These are phyloP conservation scores for Triticum turgidum DNA, from an alignment of 176 grass and related monocot genomes.

Conservation along the genomic window DNA sequence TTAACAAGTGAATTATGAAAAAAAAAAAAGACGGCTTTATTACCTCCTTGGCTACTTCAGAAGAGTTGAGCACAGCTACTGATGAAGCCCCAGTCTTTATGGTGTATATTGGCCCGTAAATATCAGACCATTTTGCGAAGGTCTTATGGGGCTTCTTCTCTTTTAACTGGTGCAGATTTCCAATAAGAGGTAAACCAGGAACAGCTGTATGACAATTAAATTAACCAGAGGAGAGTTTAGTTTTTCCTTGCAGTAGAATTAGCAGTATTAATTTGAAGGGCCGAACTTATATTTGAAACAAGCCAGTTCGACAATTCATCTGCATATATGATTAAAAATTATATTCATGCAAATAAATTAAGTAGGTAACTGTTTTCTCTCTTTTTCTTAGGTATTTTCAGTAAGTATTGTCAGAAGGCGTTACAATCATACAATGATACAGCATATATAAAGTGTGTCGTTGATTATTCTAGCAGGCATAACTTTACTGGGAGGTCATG, in stretches of 20 bases:
- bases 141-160: conserved; percentile 84
- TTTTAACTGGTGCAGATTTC: conserved; percentile 83
- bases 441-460: background rate
- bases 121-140: conserved; percentile 76
- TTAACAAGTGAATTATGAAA: background rate
- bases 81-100: conserved; percentile 63
- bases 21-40: background rate
- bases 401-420: background rate
- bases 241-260: background rate
- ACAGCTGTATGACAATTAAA: conserved; percentile 57
- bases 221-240: background rate
- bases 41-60: conserved; percentile 82
- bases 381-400: background rate
- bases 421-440: background rate
- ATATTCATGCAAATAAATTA: background rate
- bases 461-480: background rate
- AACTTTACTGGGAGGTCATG: background rate
- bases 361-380: background rate
- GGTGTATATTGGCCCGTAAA: conserved; percentile 79
- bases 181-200: conserved; percentile 77
- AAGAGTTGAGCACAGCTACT: conserved; percentile 77
- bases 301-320: background rate
- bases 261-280: background rate
- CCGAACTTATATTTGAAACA: background rate
- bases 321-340: background rate